Conservation (phyloP, 2,329 filamentous ascomycete genomes). For the Penicillium hesseltinei region DNA sequence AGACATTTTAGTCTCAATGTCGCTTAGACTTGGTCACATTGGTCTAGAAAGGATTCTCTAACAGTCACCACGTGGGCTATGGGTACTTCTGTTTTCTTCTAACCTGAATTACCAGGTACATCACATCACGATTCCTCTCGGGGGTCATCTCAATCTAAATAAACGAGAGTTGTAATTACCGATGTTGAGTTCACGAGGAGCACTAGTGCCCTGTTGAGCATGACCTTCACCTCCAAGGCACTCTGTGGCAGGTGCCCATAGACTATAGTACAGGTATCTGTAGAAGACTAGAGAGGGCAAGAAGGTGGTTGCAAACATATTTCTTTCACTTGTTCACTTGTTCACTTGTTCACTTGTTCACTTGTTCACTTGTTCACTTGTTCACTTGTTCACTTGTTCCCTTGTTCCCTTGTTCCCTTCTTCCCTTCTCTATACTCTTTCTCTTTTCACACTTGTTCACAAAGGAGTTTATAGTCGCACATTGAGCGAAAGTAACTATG, state of each 20-base stretch:
- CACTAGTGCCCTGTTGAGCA: not conserved
- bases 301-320: not conserved
- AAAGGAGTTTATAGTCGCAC: not conserved
- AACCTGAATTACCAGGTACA: not conserved
- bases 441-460: not conserved
- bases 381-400: no score
- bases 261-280: not conserved
- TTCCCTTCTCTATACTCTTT: not conserved
- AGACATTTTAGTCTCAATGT: not conserved
- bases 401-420: no score
- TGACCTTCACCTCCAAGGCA: not conserved
- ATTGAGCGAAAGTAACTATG: not conserved
- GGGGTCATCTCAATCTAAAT: not conserved
- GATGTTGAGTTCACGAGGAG: not conserved
- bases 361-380: no score
- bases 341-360: no score
- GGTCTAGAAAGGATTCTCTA: no score
- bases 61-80: not conserved
- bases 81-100: no score
- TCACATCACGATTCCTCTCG: not conserved
- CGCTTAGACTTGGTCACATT: not conserved
- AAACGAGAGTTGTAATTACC: not conserved
- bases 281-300: not conserved
- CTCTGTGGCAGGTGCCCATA: not conserved
- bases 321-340: no score